Base-by-base conservation (phyloP, 2,329 filamentous ascomycete species). In the Phyllosticta paracitricarpa region DNA sequence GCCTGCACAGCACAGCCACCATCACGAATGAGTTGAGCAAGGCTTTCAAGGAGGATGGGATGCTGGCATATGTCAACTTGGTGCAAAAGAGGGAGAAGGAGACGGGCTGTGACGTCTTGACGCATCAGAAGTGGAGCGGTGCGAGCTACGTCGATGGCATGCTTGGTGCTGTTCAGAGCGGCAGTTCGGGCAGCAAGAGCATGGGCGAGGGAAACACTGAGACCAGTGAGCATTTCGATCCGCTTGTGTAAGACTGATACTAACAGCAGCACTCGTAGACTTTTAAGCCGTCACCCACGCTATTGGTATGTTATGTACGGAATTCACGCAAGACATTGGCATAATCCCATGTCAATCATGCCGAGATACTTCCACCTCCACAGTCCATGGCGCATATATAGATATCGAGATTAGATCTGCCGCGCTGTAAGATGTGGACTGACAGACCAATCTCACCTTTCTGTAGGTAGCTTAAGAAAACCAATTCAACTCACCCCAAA, bases 181-280 rank as follows among this genome's bases (percentile, higher is more conserved):
- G 92, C 24, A 96, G 89, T 76, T 91, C 87, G 61, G 87, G 89
- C 60, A 95, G 84, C 73, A 92, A 86, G 83, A 94, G 90, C 73
- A 96, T 97, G 93, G 93, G 93, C 0, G 89, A 93, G 55, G 93
- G 93, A 0, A 96, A 94, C 72, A 97, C 93, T 0, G 93, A 97
- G 75, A 82, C 72, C 61, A 70, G 72, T 73, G 68, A 67, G 70
- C 67, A 30, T 24, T 9, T 22, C 51, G 17, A 7, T 6, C 28
- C 28, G 9, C 9, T 8, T 8, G 4, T 30, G 6, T 6, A 14
- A 12, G 48, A 17, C 12, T 51, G 7, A 51, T 12, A 51, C 22
- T 51, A 6, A 30, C 4, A 30, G 7, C 6, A 12, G 14, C 17
- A 22, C 19, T 22, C 19, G 19, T 51, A 51, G 48, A 22, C 48